Evolutionary conservation across 345 rosid species (phyloP).

Genomic region (Microthlaspi erraticum): DNA sequence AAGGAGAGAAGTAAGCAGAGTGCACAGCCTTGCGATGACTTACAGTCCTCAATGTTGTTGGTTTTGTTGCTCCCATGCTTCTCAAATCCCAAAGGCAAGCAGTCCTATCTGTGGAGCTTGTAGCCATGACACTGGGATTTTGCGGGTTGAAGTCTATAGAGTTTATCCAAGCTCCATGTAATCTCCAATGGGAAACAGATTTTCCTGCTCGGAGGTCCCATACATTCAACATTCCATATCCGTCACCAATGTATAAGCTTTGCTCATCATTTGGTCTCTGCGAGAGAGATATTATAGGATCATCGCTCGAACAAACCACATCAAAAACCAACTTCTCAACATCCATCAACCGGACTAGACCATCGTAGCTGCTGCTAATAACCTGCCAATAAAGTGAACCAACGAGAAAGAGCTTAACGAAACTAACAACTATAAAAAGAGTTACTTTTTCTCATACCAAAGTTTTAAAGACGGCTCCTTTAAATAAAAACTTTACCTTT

Average conservation of each 20-base stretch:
- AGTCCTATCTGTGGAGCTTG: conserved; percentile 77
- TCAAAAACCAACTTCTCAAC: conserved; percentile 72
- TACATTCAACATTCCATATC: conserved; percentile 54
- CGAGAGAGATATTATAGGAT: conserved; percentile 61
- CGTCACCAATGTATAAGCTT: conserved; percentile 69
- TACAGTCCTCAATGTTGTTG: conserved; percentile 47
- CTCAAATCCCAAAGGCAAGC: conserved; percentile 91
- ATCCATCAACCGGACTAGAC: conserved; percentile 72
- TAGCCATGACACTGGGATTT: conserved; percentile 65
- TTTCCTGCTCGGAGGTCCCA: conserved; percentile 73
- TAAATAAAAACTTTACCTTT: conserved; percentile 54
- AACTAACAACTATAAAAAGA: not conserved
- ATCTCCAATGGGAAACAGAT: conserved; percentile 49
- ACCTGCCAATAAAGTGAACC: conserved; percentile 48
- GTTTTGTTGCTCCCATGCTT: conserved; percentile 48
- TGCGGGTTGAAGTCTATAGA: conserved; percentile 70
- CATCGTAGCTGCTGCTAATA: conserved; percentile 70
- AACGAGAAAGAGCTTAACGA: not conserved
- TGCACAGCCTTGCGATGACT: conserved; percentile 63
- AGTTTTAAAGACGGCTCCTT: not conserved
- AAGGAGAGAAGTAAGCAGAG: conserved; percentile 91
- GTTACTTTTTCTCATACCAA: not conserved
- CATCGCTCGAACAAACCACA: conserved; percentile 57
- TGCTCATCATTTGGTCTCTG: conserved; percentile 56
- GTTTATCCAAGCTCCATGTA: conserved; percentile 74